phyloP scores from a whole-genome alignment of 768 basidiomycete species.

The Artomyces pyxidatus region DNA sequence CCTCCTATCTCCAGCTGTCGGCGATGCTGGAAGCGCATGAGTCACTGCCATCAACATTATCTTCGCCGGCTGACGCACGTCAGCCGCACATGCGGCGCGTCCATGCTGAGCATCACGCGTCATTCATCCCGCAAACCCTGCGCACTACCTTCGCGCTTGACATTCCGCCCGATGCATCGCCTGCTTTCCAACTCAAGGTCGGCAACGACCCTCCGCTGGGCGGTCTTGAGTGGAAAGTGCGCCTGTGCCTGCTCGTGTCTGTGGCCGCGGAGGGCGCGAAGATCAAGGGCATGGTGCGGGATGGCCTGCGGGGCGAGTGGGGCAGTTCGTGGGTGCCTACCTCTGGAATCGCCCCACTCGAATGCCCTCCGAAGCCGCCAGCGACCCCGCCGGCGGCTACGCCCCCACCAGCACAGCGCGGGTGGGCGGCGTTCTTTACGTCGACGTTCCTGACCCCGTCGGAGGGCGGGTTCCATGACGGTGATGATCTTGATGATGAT shows the following conservation, averaged over 20 bases:
- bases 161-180: conserved; percentile 87
- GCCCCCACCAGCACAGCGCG: conserved; percentile 22
- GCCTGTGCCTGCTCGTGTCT: conserved; percentile 78
- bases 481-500: conserved; percentile 36
- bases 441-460: conserved; percentile 30
- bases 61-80: conserved; percentile 37
- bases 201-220: conserved; percentile 37
- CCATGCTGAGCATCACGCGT: conserved; percentile 81
- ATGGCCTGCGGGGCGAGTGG: conserved; percentile 64
- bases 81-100: conserved; percentile 49
- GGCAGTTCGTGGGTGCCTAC: conserved; percentile 60
- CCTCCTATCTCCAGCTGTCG: conserved; percentile 55
- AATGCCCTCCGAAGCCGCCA: conserved; percentile 28
- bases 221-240: conserved; percentile 87
- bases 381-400: conserved; percentile 6
- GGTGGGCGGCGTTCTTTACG: conserved; percentile 36
- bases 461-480: conserved; percentile 52
- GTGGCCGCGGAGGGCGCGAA: conserved; percentile 44
- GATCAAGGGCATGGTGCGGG: conserved; percentile 43
- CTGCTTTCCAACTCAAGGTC: conserved; percentile 68
- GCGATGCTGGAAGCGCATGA: conserved; percentile 90
- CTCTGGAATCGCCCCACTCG: conserved; percentile 48
- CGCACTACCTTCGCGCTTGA: conserved; percentile 85
- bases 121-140: conserved; percentile 61
- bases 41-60: conserved; percentile 56